A percentile compares a stretch with the other conserved stretches of the same genome.
These are phyloP conservation scores for Alnus glutinosa DNA, from an alignment of 306 rosid genomes.

Conservation along the genomic window DNA sequence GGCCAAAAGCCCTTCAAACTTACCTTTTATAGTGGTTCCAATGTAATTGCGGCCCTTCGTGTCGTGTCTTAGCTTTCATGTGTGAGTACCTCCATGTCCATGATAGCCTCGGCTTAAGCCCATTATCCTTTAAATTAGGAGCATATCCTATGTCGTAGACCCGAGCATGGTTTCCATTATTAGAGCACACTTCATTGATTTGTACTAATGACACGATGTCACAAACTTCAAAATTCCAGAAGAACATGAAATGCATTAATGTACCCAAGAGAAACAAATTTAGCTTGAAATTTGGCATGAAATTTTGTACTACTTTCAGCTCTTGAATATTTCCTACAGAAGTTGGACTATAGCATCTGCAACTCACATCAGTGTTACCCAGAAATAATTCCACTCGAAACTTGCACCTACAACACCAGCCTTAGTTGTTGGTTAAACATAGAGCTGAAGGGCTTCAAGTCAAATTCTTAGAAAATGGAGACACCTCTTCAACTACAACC, in stretches of 20 bases:
- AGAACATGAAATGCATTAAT: not conserved
- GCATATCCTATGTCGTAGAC: too few species aligned
- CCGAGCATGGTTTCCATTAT: too few species aligned
- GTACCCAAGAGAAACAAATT: not conserved
- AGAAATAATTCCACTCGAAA: not conserved
- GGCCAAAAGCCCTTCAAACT: too few species aligned
- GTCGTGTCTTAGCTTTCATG: too few species aligned
- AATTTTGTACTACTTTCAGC: not conserved
- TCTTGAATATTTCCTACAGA: not conserved
- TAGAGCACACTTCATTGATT: too few species aligned
- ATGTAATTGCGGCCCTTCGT: too few species aligned
- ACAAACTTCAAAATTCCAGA: not conserved
- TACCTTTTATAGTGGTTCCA: too few species aligned
- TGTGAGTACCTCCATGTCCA: too few species aligned
- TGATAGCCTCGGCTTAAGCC: too few species aligned
- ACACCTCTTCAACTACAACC: not conserved
- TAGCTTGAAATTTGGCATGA: not conserved
- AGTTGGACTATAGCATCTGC: not conserved
- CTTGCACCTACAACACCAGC: not conserved
- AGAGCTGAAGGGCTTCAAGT: not conserved
- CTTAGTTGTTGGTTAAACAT: not conserved
- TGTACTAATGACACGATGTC: too few species aligned
- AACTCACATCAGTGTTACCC: not conserved
- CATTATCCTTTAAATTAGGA: too few species aligned
- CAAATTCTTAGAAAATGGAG: constrained; percentile 1